Conservation (phyloP, 805 yeast genomes). For the Candida hispaniensis region DNA sequence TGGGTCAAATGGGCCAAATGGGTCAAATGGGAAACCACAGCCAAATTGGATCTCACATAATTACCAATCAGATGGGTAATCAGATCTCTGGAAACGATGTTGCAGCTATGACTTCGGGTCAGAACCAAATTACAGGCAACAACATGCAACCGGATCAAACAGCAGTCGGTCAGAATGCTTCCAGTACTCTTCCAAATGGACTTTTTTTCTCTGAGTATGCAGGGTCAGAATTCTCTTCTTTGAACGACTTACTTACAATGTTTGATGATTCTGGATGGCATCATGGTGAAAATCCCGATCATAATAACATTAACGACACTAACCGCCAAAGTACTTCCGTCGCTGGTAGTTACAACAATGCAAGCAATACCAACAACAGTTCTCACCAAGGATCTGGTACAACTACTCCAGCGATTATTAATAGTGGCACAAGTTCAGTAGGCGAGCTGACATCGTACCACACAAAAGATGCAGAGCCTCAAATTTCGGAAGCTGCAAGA, state of each 20-base stretch:
- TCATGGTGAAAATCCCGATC: not conserved
- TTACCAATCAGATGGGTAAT: not conserved
- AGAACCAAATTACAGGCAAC: too few species aligned
- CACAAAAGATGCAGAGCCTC: constrained; percentile 14
- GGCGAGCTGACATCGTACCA: too few species aligned
- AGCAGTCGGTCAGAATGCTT: constrained; percentile 1
- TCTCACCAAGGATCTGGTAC: not conserved
- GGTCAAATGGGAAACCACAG: too few species aligned
- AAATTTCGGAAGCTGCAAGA: constrained; percentile 43
- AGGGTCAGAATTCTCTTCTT: constrained; percentile 81
- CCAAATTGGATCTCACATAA: too few species aligned
- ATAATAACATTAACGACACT: too few species aligned
- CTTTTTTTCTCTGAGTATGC: constrained; percentile 84
- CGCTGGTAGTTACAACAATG: too few species aligned
- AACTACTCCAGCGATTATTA: too few species aligned
- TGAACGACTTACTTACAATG: constrained; percentile 82
- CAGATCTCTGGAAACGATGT: not conserved
- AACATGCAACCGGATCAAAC: too few species aligned
- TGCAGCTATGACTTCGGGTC: not conserved
- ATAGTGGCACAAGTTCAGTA: too few species aligned
- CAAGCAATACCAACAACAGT: too few species aligned
- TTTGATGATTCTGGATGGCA: constrained; percentile 48
- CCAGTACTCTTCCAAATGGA: constrained; percentile 34
- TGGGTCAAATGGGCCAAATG: too few species aligned
- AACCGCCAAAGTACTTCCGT: too few species aligned